Evolutionary conservation across 75 land plant species (phyloP).

Genomic region (Larix kaempferi): DNA sequence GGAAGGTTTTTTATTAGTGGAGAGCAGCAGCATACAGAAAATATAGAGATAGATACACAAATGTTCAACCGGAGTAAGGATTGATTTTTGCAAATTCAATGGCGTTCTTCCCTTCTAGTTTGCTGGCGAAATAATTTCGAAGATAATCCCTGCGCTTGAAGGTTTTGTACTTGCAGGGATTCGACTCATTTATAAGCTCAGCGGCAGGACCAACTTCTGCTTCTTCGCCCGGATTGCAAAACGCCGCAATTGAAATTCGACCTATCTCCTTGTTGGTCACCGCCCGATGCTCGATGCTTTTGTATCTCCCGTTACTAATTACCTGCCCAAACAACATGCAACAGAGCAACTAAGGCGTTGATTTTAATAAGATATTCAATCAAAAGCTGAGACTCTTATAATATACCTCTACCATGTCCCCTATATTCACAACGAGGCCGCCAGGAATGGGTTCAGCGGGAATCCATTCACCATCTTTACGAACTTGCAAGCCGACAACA

Average conservation of each 20-base stretch:
- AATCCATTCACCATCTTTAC: constrained; percentile 11
- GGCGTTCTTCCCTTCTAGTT: no score
- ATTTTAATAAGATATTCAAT: background rate
- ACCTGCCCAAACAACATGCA: no score
- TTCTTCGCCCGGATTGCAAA: background rate
- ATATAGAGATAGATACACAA: no score
- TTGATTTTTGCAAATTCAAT: no score
- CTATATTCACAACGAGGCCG: background rate
- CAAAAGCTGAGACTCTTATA: background rate
- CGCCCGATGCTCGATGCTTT: background rate
- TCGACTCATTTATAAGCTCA: background rate
- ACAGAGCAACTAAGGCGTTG: background rate
- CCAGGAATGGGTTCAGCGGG: background rate
- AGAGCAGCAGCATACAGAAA: no score
- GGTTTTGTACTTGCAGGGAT: background rate
- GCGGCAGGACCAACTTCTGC: background rate
- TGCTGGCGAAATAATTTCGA: no score
- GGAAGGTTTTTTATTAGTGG: no score
- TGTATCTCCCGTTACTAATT: background rate
- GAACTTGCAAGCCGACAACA: background rate
- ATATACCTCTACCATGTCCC: constrained; percentile 8
- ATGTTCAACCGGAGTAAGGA: no score
- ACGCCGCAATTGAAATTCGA: background rate
- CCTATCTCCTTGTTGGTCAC: background rate
- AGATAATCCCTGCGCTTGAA: no score